Conservation (phyloP, 139 green algal species). For the Chlamydomonas sphaeroides region DNA sequence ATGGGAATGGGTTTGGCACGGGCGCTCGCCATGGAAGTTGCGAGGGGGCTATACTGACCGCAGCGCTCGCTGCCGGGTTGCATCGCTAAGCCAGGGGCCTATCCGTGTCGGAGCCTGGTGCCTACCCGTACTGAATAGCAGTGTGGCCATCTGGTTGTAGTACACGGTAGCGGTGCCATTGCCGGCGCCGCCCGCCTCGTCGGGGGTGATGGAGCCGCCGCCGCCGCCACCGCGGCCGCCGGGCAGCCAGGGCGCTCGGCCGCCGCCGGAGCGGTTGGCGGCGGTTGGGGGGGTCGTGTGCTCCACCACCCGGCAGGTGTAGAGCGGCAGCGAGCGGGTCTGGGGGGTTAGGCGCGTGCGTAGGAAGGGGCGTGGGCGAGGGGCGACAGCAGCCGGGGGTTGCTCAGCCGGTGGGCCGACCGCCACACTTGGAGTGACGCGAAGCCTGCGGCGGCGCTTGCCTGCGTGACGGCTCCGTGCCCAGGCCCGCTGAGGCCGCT, state of each 20-base stretch:
- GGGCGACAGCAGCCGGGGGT: neutral
- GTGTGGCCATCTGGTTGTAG: conserved; percentile 92
- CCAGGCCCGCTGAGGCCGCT: conserved; percentile 30
- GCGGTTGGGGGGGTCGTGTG: neutral
- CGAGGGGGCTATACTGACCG: too few species aligned
- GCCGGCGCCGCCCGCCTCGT: conserved; percentile 5
- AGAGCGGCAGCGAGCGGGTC: conserved; percentile 43
- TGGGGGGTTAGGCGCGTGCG: neutral
- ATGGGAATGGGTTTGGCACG: too few species aligned
- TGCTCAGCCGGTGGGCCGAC: neutral
- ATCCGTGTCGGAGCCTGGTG: too few species aligned
- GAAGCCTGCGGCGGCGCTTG: too few species aligned
- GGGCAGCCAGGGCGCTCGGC: neutral
- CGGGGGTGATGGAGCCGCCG: conserved; percentile 44
- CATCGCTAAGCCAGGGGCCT: too few species aligned
- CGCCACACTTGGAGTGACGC: too few species aligned
- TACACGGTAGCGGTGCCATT: conserved; percentile 50
- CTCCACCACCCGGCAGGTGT: conserved; percentile 45
- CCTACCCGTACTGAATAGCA: conserved; percentile 74
- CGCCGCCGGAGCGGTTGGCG: too few species aligned
- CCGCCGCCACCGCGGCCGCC: neutral
- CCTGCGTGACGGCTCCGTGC: too few species aligned
- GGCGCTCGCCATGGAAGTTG: too few species aligned
- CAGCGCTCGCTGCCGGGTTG: too few species aligned
- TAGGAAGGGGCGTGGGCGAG: too few species aligned